Percentiles rank a stretch among this genome's conserved stretches.
Evolutionary conservation across 75 land plant genomes (phyloP).

Genomic region (Pseudotsuga menziesii): DNA sequence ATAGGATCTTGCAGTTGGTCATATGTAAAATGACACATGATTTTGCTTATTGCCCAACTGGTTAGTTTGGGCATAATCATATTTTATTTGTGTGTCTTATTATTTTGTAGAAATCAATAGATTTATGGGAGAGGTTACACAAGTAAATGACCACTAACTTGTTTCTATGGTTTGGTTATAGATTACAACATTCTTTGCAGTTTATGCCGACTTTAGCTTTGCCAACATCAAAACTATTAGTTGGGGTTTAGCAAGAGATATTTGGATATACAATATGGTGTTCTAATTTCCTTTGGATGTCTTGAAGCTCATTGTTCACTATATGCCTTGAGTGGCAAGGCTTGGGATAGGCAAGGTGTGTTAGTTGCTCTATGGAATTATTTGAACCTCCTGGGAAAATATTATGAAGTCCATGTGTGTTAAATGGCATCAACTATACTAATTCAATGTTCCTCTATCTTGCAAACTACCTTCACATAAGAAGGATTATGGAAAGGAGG

Average conservation of each 20-base stretch:
- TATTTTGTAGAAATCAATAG: background rate
- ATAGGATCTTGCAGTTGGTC: slow-evolving; percentile 67
- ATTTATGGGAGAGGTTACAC: background rate
- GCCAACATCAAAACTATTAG: too few relatives aligned
- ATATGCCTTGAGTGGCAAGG: too few relatives aligned
- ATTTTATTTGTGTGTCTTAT: background rate
- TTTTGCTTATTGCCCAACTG: slow-evolving; percentile 62
- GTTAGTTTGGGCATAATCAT: slow-evolving; percentile 15
- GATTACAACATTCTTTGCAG: too few relatives aligned
- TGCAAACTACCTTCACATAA: slow-evolving; percentile 78
- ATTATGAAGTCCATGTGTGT: background rate
- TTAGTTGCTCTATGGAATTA: background rate
- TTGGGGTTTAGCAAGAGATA: too few relatives aligned
- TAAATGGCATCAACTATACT: background rate
- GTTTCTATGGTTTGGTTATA: background rate
- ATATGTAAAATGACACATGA: slow-evolving; percentile 61
- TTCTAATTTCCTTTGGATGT: too few relatives aligned
- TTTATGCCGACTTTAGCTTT: too few relatives aligned
- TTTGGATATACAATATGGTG: too few relatives aligned
- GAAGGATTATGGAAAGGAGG: slow-evolving; percentile 83
- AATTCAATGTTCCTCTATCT: background rate
- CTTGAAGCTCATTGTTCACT: too few relatives aligned
- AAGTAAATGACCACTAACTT: background rate
- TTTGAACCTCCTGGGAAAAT: too few relatives aligned
- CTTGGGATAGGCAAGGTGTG: too few relatives aligned